Evolutionary conservation across 1,284 basidiomycete genomes (phyloP).

Genomic region (Sanghuangporus weigelae): DNA sequence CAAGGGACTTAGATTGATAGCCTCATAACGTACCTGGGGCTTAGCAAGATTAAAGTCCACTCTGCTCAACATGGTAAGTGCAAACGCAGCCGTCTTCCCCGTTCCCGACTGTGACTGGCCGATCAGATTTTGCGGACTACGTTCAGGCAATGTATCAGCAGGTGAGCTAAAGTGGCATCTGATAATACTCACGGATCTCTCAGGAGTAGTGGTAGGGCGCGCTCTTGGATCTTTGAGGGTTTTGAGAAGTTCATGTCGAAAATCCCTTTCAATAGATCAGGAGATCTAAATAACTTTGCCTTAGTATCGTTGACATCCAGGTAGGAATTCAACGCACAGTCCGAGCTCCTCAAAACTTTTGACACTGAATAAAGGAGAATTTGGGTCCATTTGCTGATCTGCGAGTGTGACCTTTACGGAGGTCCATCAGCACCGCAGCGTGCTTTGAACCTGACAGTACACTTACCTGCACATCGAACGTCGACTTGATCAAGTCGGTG

Average conservation of each 20-base stretch:
- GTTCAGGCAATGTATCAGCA: background rate
- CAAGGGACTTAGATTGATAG: background rate
- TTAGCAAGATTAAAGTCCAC: constrained; percentile 82
- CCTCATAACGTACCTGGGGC: constrained; percentile 61
- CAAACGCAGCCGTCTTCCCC: constrained; percentile 98
- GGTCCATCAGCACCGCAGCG: background rate
- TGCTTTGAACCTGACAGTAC: background rate
- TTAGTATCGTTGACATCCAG: background rate
- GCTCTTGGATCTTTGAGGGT: constrained; percentile 99
- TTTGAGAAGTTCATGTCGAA: constrained; percentile 97
- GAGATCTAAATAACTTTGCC: constrained; percentile 48
- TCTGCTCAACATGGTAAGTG: constrained; percentile 94
- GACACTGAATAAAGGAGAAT: constrained; percentile 91
- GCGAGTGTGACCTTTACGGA: constrained; percentile 85
- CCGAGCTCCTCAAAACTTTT: constrained; percentile 96
- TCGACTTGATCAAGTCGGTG: constrained; percentile 19
- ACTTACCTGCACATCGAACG: constrained; percentile 23
- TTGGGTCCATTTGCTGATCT: constrained; percentile 94
- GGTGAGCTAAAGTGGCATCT: background rate
- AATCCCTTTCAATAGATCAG: constrained; percentile 92
- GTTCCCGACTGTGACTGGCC: constrained; percentile 99
- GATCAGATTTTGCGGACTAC: constrained; percentile 94
- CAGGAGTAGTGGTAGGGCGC: constrained; percentile 89
- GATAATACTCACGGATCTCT: constrained; percentile 69
- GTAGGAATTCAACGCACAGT: constrained; percentile 52